A percentile compares a stretch with the other conserved stretches of the same genome.
These are phyloP conservation scores for Nitzschia inconspicua DNA, from an alignment of 108 stramenopile species.

Conservation along the genomic window DNA sequence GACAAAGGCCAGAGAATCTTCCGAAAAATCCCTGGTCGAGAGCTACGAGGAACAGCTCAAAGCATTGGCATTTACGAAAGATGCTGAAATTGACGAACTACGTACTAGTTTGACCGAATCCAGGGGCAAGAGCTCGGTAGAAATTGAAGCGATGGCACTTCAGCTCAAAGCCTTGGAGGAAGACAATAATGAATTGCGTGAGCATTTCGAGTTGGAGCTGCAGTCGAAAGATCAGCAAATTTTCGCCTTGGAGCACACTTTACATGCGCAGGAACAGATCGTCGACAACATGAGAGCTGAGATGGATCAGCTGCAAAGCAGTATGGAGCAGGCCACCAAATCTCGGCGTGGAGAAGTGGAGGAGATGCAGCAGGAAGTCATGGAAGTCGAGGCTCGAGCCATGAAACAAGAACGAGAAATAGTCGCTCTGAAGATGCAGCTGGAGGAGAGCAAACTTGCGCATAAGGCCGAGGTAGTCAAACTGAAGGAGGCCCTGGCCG, in stretches of 20 bases:
- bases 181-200: slow-evolving; percentile 47
- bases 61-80: slow-evolving; percentile 45
- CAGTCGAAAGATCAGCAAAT: slow-evolving; percentile 70
- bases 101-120: slow-evolving; percentile 49
- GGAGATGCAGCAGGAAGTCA: slow-evolving; percentile 78
- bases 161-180: slow-evolving; percentile 42
- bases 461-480: slow-evolving; percentile 64
- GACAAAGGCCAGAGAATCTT: slow-evolving; percentile 41
- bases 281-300: slow-evolving; percentile 72
- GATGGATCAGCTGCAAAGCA: slow-evolving; percentile 81
- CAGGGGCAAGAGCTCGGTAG: slow-evolving; percentile 34
- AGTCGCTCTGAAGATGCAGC: slow-evolving; percentile 52
- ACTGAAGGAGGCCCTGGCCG: slow-evolving; percentile 48
- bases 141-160: slow-evolving; percentile 36
- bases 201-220: slow-evolving; percentile 51
- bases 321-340: slow-evolving; percentile 62
- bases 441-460: slow-evolving; percentile 63
- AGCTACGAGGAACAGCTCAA: slow-evolving; percentile 49
- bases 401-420: slow-evolving; percentile 69
- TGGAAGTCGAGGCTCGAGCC: slow-evolving; percentile 51
- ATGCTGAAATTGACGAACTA: slow-evolving; percentile 65
- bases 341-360: slow-evolving; percentile 80
- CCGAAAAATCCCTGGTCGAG: slow-evolving; percentile 48
- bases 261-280: slow-evolving; percentile 78
- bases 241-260: slow-evolving; percentile 65